A percentile compares a stretch with the other conserved stretches of the same genome.
These are phyloP conservation scores for Eragrostis tef DNA, from an alignment of 202 grass and related monocot genomes.

Conservation along the genomic window DNA sequence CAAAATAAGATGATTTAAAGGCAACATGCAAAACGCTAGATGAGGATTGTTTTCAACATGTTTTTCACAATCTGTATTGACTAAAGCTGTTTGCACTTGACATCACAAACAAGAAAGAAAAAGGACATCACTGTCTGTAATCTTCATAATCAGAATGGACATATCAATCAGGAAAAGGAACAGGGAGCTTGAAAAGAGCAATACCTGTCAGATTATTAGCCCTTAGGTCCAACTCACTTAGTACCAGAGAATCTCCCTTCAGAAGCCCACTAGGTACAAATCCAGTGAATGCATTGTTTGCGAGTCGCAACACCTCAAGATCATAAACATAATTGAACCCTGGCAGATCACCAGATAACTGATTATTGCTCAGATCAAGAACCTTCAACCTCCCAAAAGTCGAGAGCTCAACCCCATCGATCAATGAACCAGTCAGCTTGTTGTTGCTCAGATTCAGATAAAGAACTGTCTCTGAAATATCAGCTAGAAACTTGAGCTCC, in stretches of 20 bases:
- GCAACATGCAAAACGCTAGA: conserved; percentile 1
- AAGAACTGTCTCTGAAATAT: conserved; percentile 84
- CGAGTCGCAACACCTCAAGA: conserved; percentile 85
- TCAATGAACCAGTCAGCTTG: conserved; percentile 76
- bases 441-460: conserved; percentile 93
- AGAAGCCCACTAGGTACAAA: conserved; percentile 93
- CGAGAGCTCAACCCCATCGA: conserved; percentile 81
- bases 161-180: conserved; percentile 27
- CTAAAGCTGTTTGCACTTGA: no score
- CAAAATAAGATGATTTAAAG: conserved; percentile 13
- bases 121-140: background rate
- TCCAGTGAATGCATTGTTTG: conserved; percentile 84
- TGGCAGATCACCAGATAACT: conserved; percentile 81
- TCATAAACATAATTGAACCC: conserved; percentile 99
- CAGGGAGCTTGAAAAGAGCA: background rate
- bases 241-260: conserved; percentile 92
- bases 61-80: background rate
- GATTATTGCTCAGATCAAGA: conserved; percentile 92
- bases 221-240: conserved; percentile 88
- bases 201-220: conserved; percentile 92
- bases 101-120: background rate
- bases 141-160: conserved; percentile 12
- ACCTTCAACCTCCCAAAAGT: conserved; percentile 95
- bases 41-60: background rate
- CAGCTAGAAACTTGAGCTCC: conserved; percentile 87